phyloP scores from a whole-genome alignment of 371 early-diverging fungal species.

The Globomyces sp. region DNA sequence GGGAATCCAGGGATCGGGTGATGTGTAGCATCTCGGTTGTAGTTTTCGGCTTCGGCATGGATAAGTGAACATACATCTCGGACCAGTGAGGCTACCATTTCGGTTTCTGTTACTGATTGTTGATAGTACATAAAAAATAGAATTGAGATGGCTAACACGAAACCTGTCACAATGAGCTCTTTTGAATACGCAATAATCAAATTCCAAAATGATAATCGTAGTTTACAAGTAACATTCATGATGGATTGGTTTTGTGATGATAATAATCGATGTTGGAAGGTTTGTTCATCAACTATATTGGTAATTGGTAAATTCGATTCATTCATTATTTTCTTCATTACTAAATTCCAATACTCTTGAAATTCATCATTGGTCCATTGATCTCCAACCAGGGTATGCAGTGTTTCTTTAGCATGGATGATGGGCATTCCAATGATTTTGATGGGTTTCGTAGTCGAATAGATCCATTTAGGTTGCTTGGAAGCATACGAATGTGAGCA shows the following conservation, averaged over 20 bases:
- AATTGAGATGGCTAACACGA: constrained; percentile 10
- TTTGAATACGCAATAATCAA: constrained; percentile 22
- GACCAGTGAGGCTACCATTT: constrained; percentile 29
- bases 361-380: constrained; percentile 37
- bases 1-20: constrained; percentile 44
- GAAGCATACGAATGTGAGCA: constrained; percentile 24
- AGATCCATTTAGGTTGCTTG: not conserved
- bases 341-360: constrained; percentile 36
- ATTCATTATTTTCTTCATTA: constrained; percentile 24
- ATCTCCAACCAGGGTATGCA: constrained; percentile 27
- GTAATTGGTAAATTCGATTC: constrained; percentile 7
- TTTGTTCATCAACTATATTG: constrained; percentile 18
- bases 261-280: constrained; percentile 31
- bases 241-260: constrained; percentile 29
- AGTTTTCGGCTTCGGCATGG: constrained; percentile 33
- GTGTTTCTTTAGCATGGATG: constrained; percentile 28
- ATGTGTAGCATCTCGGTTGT: constrained; percentile 30
- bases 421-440: constrained; percentile 37
- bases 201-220: constrained; percentile 24
- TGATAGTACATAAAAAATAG: constrained; percentile 13
- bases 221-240: constrained; percentile 31
- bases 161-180: constrained; percentile 20
- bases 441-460: not conserved
- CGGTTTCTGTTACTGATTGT: constrained; percentile 22
- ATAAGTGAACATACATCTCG: constrained; percentile 39